phyloP scores from a whole-genome alignment of 176 grass and related monocot species.

The Tillandsia fasciculata region DNA sequence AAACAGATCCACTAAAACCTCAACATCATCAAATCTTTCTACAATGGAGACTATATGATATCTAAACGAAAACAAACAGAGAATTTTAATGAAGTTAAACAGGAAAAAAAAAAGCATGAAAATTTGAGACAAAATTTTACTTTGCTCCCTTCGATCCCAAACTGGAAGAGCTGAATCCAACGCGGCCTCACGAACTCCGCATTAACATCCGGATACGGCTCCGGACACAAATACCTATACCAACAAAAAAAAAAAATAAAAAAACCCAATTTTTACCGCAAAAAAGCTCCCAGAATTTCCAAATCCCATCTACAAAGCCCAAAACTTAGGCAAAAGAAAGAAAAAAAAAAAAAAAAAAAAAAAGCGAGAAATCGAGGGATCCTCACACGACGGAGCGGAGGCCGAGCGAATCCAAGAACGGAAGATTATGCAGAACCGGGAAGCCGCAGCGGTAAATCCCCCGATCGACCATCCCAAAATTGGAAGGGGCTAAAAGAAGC shows the following conservation, averaged over 20 bases:
- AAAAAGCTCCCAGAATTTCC: no score
- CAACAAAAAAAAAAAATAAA: background rate
- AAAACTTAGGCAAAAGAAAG: background rate
- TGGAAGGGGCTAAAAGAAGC: background rate
- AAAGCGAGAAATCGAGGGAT: background rate
- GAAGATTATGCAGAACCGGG: background rate
- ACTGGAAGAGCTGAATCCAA: slow-evolving; percentile 20
- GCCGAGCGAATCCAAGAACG: slow-evolving; percentile 13
- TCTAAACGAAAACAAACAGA: no score
- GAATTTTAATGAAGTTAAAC: background rate
- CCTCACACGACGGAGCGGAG: slow-evolving; percentile 25
- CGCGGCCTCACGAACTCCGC: slow-evolving; percentile 18
- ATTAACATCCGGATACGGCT: slow-evolving; percentile 20
- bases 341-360: background rate
- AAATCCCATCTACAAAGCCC: no score
- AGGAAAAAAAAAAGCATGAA: background rate
- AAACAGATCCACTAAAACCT: no score
- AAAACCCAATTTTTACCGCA: background rate
- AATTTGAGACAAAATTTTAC: background rate
- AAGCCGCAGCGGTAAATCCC: slow-evolving; percentile 20
- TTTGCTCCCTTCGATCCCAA: slow-evolving; percentile 25
- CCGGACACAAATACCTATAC: slow-evolving; percentile 20
- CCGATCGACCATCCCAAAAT: slow-evolving; percentile 19
- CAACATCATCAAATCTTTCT: no score
- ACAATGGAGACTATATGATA: no score